A percentile compares a stretch with the other conserved stretches of the same genome.
Conservation (phyloP, 768 basidiomycete genomes). For the Scleroderma citrinum region DNA sequence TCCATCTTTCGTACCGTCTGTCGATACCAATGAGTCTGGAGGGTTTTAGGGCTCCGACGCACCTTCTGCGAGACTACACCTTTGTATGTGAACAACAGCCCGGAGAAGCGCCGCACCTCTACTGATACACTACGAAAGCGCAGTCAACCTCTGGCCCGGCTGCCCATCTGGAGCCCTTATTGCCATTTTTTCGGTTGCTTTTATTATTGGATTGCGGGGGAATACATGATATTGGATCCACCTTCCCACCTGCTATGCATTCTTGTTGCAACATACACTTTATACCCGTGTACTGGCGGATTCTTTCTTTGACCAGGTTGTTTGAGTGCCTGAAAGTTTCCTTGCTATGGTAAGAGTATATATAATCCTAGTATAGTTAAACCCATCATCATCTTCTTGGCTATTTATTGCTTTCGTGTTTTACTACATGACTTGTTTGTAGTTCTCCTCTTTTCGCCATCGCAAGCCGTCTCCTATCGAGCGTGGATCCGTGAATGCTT, state of each 20-base stretch:
- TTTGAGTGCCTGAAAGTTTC: conserved; percentile 8
- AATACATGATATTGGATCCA: no score
- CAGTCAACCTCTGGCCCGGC: conserved; percentile 45
- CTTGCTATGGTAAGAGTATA: no score
- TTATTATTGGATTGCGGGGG: background rate
- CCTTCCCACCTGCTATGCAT: no score
- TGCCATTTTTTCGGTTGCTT: conserved; percentile 9
- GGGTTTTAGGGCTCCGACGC: conserved; percentile 18
- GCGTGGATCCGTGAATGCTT: no score
- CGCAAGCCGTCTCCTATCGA: no score
- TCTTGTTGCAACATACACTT: conserved; percentile 22
- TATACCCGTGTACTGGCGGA: conserved; percentile 19
- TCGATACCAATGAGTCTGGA: conserved; percentile 15
- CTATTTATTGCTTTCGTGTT: conserved; percentile 35
- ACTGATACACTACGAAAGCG: conserved; percentile 57
- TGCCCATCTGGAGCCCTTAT: conserved; percentile 23
- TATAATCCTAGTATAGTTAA: no score
- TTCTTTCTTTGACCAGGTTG: conserved; percentile 5
- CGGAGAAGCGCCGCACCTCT: conserved; percentile 43
- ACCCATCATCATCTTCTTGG: conserved; percentile 11
- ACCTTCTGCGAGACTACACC: conserved; percentile 42
- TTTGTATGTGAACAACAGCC: conserved; percentile 37
- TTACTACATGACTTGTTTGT: conserved; percentile 25
- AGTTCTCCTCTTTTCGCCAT: no score
- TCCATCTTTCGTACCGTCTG: conserved; percentile 8